Conservation (phyloP, 495 filamentous ascomycete species). For the Aspergillus nanangensis region DNA sequence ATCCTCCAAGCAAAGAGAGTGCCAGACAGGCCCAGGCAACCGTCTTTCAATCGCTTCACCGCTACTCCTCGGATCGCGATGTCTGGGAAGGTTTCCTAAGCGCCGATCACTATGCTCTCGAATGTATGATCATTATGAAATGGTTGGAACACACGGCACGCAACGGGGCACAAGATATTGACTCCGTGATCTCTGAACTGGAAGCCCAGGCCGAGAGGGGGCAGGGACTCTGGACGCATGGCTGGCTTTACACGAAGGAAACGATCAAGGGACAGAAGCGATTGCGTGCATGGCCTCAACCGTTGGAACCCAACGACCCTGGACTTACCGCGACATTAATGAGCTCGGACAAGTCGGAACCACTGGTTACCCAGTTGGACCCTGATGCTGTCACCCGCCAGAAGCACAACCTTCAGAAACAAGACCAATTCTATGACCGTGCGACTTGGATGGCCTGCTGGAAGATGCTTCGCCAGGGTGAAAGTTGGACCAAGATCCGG, state of each 20-base stretch:
- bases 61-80: constrained; percentile 57
- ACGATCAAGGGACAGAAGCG: constrained; percentile 88
- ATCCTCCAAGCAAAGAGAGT: constrained; percentile 30
- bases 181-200: constrained; percentile 67
- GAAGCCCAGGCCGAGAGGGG: constrained; percentile 57
- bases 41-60: constrained; percentile 45
- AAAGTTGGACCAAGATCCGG: constrained; percentile 62
- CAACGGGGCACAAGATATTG: constrained; percentile 60
- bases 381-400: constrained; percentile 86
- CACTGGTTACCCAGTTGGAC: constrained; percentile 84
- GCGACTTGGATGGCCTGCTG: constrained; percentile 86
- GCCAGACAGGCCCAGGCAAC: constrained; percentile 32
- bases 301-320: constrained; percentile 55
- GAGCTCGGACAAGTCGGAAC: constrained; percentile 52
- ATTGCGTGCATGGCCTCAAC: constrained; percentile 58
- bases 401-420: constrained; percentile 61
- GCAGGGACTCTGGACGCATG: constrained; percentile 67
- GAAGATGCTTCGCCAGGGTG: constrained; percentile 81
- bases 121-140: constrained; percentile 70
- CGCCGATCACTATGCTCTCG: constrained; percentile 63
- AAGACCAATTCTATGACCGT: constrained; percentile 81
- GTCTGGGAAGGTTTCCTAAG: constrained; percentile 61
- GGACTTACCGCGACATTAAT: constrained; percentile 52
- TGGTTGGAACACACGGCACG: constrained; percentile 77
- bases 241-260: constrained; percentile 88